Conservation (phyloP, 345 rosid species). For the Gossypium thurberi region DNA sequence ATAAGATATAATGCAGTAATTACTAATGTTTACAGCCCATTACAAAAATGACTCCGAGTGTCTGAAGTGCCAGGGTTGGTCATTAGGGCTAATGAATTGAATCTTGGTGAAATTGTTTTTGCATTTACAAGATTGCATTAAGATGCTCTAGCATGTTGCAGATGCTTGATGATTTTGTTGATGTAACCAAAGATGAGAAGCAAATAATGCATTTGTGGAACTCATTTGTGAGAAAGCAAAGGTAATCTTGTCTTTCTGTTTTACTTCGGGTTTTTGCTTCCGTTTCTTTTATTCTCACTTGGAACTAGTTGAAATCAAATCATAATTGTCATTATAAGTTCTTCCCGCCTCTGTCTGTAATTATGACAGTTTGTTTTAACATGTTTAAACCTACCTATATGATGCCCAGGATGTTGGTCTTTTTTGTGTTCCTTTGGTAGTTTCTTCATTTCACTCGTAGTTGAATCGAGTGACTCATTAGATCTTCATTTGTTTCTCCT, state of each 20-base stretch:
- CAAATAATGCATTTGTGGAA: slow-evolving; percentile 99
- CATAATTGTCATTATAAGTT: neutral
- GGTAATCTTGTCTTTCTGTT: slow-evolving; percentile 35
- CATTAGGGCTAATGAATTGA: neutral
- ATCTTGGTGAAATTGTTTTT: neutral
- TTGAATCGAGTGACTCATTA: no score
- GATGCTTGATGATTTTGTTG: slow-evolving; percentile 99
- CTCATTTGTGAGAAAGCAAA: slow-evolving; percentile 92
- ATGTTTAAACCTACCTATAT: no score
- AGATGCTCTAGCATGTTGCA: slow-evolving; percentile 28
- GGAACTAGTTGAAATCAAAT: neutral
- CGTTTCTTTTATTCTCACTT: neutral
- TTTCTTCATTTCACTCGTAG: no score
- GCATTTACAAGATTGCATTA: neutral
- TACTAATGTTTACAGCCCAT: neutral
- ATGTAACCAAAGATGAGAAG: slow-evolving; percentile 94
- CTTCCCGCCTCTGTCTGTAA: neutral
- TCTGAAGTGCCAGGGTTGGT: neutral
- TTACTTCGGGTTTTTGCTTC: neutral
- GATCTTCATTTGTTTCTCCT: neutral
- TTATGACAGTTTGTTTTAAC: neutral
- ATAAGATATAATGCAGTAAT: neutral
- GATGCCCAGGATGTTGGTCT: no score
- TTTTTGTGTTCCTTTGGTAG: no score
- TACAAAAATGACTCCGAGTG: neutral